Base-by-base conservation (phyloP, 257 asterid genomes). In the Mentha longifolia region DNA sequence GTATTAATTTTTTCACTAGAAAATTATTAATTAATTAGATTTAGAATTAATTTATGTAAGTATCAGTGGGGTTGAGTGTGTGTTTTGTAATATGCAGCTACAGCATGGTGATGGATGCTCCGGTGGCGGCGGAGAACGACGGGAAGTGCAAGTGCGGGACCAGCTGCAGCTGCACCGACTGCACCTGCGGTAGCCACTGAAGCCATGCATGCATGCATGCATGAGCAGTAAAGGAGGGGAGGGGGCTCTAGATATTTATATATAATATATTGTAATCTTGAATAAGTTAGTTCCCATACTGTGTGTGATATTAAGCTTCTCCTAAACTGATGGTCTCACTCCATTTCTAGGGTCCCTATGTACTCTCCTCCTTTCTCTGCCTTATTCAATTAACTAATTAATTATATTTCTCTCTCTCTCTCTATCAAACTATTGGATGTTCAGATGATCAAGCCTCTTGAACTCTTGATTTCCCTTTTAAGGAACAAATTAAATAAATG, bases 121-220 rank as follows among this genome's bases (percentile, higher is more conserved):
- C 77, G 28, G 85, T 58, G 1, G 72, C 72, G 2, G 82, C 70
- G 5, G 97, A 86, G 85, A 33, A 82, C 10, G 85, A 73, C 50
- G 88, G 91, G 14, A 76, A 79, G 45, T 85, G 96, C 88, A 85
- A 85, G 89, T 88, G 96, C 69, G 87, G 97, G 3, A 4, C 83
- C 7, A 81, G 78, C 83, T 86, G 97, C 79, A 6, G 83, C 25
- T 90, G 95, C 77, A 68, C 55, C 28, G 31, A 71, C 84, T 86
- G 96, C 90, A 82, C 83, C 54, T 90, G 95, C 46, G 81, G 74
- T 28, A 28, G 31, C 67, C 81, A 77, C 73, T 84, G 64, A 83
- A 37, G 37, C 16, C 60, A 58, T 4, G 6, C 37, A 33, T 33
- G 37, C 37, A 33, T 33, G 39, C 39, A 35, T 35, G 39, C 6